A percentile compares a stretch with the other conserved stretches of the same genome.
These are phyloP conservation scores for Rubus idaeus DNA, from an alignment of 306 rosid species.

Conservation along the genomic window DNA sequence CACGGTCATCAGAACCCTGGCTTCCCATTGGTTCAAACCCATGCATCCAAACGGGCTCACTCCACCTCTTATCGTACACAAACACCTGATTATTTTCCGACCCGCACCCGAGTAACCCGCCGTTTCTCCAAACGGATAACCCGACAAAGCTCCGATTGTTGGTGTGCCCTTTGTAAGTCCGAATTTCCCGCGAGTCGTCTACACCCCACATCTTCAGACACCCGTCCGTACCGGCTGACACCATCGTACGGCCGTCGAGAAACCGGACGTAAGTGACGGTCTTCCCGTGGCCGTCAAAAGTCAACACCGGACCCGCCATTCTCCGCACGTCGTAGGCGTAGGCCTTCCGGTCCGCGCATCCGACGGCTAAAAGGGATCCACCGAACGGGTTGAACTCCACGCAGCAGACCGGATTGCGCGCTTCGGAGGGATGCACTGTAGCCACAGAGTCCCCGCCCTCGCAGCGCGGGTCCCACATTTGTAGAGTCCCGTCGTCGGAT, in stretches of 20 bases:
- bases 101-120: conserved; percentile 59
- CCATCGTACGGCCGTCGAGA: conserved; percentile 33
- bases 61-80: conserved; percentile 61
- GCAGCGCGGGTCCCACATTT: conserved; percentile 62
- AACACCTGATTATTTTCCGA: conserved; percentile 50
- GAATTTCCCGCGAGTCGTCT: conserved; percentile 29
- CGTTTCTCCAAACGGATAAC: conserved; percentile 53
- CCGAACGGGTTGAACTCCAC: conserved; percentile 52
- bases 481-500: conserved; percentile 69
- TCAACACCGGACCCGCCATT: conserved; percentile 42
- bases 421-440: conserved; percentile 33
- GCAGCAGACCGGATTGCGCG: conserved; percentile 45
- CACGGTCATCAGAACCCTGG: conserved; percentile 11
- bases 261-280: conserved; percentile 55
- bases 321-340: conserved; percentile 50
- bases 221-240: conserved; percentile 49
- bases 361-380: conserved; percentile 42
- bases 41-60: conserved; percentile 50
- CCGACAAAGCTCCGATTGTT: conserved; percentile 59
- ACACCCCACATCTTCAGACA: conserved; percentile 52
- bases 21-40: conserved; percentile 34
- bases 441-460: conserved; percentile 40
- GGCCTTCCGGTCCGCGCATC: conserved; percentile 58
- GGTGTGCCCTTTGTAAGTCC: conserved; percentile 52
- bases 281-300: conserved; percentile 46